phyloP scores from a whole-genome alignment of 176 grass and related monocot genomes.

The Rhynchospora breviuscula region DNA sequence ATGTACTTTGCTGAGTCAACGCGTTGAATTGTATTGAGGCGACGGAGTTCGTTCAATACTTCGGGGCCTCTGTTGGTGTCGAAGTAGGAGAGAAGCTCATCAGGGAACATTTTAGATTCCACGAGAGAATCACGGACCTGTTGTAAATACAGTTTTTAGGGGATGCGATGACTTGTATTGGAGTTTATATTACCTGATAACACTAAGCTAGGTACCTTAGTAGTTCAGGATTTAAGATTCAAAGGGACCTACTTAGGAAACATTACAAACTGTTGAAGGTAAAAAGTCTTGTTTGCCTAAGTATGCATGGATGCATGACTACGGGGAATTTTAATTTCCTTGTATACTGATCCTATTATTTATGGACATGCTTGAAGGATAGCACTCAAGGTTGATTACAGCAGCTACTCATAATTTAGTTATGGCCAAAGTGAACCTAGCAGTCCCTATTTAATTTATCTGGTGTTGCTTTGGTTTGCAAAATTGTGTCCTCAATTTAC shows the following conservation, averaged over 20 bases:
- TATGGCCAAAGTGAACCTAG: not conserved
- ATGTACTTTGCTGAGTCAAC: conserved; percentile 31
- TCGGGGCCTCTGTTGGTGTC: conserved; percentile 53
- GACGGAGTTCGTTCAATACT: conserved; percentile 66
- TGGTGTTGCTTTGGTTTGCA: not conserved
- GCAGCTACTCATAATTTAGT: not conserved
- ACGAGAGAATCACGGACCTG: conserved; percentile 63
- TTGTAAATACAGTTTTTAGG: not conserved
- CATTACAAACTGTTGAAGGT: not conserved
- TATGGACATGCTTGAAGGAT: not conserved
- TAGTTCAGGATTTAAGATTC: not conserved
- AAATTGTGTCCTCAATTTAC: not conserved
- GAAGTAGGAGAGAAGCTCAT: conserved; percentile 53
- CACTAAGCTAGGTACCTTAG: not conserved
- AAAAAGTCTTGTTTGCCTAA: not conserved
- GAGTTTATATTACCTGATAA: not conserved
- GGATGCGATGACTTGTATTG: not conserved
- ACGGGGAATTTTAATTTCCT: not conserved
- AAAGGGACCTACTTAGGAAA: not conserved
- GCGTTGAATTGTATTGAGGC: conserved; percentile 65
- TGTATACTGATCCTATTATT: not conserved
- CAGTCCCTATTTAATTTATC: not conserved
- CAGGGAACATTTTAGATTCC: conserved; percentile 32
- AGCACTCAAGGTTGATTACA: not conserved
- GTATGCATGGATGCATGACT: not conserved